Conservation (phyloP, 257 asterid genomes). For the Jasminum sambac region DNA sequence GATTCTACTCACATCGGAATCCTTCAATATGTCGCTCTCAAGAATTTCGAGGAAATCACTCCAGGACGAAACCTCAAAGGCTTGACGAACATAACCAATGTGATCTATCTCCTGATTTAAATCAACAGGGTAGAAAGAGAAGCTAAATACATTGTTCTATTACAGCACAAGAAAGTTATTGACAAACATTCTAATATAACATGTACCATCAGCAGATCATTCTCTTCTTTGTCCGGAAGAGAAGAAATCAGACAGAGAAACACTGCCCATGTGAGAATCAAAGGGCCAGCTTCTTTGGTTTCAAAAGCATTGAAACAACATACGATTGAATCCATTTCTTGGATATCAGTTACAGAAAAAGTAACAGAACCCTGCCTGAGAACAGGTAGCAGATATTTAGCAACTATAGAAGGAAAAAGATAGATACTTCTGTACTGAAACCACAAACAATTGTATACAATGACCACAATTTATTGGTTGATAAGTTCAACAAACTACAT, state of each 20-base stretch:
- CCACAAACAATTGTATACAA: background rate
- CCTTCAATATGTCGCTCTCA: slow-evolving; percentile 63
- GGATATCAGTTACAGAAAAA: slow-evolving; percentile 76
- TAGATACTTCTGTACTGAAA: background rate
- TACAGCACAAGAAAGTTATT: slow-evolving; percentile 13
- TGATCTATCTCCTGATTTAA: slow-evolving; percentile 84
- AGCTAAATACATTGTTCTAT: slow-evolving; percentile 4
- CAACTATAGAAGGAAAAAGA: background rate
- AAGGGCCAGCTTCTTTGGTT: slow-evolving; percentile 79
- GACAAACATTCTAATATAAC: slow-evolving; percentile 24
- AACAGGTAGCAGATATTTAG: slow-evolving; percentile 10
- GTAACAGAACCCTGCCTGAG: slow-evolving; percentile 73
- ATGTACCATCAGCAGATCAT: slow-evolving; percentile 59
- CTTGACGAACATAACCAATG: slow-evolving; percentile 81
- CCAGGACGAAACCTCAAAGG: slow-evolving; percentile 79
- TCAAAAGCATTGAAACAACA: slow-evolving; percentile 58
- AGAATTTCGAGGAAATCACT: slow-evolving; percentile 75
- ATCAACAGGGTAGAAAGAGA: slow-evolving; percentile 21
- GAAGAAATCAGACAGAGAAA: slow-evolving; percentile 85
- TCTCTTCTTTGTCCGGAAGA: slow-evolving; percentile 77
- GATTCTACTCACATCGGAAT: slow-evolving; percentile 68
- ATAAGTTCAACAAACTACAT: background rate
- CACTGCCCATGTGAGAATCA: slow-evolving; percentile 93
- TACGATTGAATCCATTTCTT: slow-evolving; percentile 63
- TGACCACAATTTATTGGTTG: background rate